Percentiles rank a stretch among this genome's conserved stretches.
Conservation (phyloP, 352 stramenopile genomes). For the Thalassiosira hispida region DNA sequence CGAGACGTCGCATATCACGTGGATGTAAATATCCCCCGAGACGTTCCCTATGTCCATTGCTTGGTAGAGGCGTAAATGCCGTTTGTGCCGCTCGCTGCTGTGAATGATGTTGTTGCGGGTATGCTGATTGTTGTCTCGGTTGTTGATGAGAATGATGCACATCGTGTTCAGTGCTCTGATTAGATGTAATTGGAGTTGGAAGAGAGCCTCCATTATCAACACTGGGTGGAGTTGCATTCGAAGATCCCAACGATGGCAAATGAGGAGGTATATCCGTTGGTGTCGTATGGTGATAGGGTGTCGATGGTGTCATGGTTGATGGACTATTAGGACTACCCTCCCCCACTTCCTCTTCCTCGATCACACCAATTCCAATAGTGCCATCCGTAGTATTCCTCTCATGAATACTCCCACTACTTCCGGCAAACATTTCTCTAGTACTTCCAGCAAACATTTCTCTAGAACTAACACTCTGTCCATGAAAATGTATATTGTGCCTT, state of each 20-base stretch:
- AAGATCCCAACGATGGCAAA: conserved; percentile 8
- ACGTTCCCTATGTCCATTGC: conserved; percentile 51
- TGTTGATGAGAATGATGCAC: no score
- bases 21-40: conserved; percentile 82
- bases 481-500: no score
- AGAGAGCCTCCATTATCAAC: background rate
- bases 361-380: background rate
- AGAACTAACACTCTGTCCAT: no score
- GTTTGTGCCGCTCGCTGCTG: conserved; percentile 1
- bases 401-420: background rate
- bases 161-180: no score
- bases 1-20: conserved; percentile 81
- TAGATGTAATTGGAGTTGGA: background rate
- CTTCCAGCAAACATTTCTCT: background rate
- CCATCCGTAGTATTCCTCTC: background rate
- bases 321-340: background rate
- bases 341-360: no score
- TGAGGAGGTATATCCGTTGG: background rate
- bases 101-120: background rate
- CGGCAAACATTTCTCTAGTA: background rate
- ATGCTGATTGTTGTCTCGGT: background rate
- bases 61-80: background rate
- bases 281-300: background rate
- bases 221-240: background rate
- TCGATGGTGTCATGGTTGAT: background rate